Percentiles rank a stretch among this genome's conserved stretches.
Conservation (phyloP, 2,329 filamentous ascomycete species). For the Arthrobotrys entomopaga region DNA sequence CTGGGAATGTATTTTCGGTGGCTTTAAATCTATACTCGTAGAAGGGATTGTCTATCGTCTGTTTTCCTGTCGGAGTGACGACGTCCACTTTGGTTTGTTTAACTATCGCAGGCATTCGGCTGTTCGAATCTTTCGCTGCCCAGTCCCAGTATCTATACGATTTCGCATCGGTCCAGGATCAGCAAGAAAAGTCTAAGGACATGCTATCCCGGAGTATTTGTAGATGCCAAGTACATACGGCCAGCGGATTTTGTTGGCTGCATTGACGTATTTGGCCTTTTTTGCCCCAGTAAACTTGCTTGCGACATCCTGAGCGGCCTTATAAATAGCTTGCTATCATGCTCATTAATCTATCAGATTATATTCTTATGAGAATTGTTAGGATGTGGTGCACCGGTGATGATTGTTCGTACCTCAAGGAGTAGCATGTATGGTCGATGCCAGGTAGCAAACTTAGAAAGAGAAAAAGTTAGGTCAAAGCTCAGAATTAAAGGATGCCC, state of each 20-base stretch:
- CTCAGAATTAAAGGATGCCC: background rate
- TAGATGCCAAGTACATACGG: constrained; percentile 51
- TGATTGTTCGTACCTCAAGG: constrained; percentile 58
- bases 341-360: background rate
- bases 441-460: constrained; percentile 58
- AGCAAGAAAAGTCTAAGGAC: no score
- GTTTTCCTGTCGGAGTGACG: constrained; percentile 26
- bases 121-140: constrained; percentile 37
- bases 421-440: constrained; percentile 59
- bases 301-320: constrained; percentile 44
- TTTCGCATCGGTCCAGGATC: background rate
- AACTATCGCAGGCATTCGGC: constrained; percentile 47
- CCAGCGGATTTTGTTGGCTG: constrained; percentile 54
- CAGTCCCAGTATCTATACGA: constrained; percentile 58
- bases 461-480: background rate
- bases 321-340: constrained; percentile 50
- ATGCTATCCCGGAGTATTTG: background rate
- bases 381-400: no score
- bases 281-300: constrained; percentile 50
- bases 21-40: constrained; percentile 9
- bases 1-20: background rate
- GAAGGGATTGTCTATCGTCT: constrained; percentile 20
- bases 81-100: constrained; percentile 1
- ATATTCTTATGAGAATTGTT: background rate
- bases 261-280: constrained; percentile 52